These are phyloP conservation scores for Saitozyma podzolica DNA, from an alignment of 768 basidiomycete genomes.

Conservation along the genomic window DNA sequence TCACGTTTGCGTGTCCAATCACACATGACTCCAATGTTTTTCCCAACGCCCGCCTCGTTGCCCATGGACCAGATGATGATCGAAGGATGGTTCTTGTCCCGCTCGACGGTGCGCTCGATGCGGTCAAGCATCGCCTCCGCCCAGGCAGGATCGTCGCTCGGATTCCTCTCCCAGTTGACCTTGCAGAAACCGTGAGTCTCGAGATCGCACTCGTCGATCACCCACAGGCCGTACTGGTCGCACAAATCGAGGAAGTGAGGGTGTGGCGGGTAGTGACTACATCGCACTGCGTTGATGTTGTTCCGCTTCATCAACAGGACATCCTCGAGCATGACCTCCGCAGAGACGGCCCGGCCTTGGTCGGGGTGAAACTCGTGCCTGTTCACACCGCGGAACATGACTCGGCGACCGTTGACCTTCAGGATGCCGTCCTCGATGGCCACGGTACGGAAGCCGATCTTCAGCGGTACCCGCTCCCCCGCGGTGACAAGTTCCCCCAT, in stretches of 20 bases:
- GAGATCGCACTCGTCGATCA: slow-evolving; percentile 14
- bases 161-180: slow-evolving; percentile 6
- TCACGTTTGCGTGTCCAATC: slow-evolving; percentile 6
- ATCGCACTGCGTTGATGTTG: slow-evolving; percentile 15
- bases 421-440: slow-evolving; percentile 4
- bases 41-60: slow-evolving; percentile 10
- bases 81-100: slow-evolving; percentile 14
- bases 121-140: slow-evolving; percentile 10
- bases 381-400: slow-evolving; percentile 11
- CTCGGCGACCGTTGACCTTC: slow-evolving; percentile 13
- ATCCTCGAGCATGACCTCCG: slow-evolving; percentile 10
- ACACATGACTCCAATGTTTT: slow-evolving; percentile 11
- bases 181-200: slow-evolving; percentile 13
- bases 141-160: background rate
- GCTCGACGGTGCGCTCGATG: background rate
- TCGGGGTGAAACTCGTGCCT: slow-evolving; percentile 15
- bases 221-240: slow-evolving; percentile 13
- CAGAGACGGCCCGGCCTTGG: slow-evolving; percentile 2
- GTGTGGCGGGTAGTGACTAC: slow-evolving; percentile 11
- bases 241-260: slow-evolving; percentile 13
- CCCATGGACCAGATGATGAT: slow-evolving; percentile 16
- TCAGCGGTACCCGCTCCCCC: slow-evolving; percentile 5
- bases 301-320: slow-evolving; percentile 14
- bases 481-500: background rate
- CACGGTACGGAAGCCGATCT: slow-evolving; percentile 13